Conservation (phyloP, 176 grass and related monocot genomes). For the Lolium rigidum region DNA sequence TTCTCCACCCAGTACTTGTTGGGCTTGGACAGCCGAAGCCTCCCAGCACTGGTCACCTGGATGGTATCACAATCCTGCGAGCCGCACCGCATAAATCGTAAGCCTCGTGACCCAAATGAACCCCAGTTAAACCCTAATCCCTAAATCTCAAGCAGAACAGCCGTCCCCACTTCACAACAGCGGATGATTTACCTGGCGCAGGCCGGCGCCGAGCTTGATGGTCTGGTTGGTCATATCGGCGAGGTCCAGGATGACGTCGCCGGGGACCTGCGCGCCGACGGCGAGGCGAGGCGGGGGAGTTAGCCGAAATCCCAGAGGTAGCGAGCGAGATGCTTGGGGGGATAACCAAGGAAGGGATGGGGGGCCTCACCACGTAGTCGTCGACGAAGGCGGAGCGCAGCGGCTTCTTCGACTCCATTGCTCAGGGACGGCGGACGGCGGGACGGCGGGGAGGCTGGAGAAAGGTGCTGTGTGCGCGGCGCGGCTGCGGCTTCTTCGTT, state of each 20-base stretch:
- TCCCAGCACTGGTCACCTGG: constrained; percentile 71
- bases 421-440: neutral
- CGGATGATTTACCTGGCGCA: constrained; percentile 70
- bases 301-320: neutral
- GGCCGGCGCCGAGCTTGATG: constrained; percentile 78
- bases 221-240: constrained; percentile 76
- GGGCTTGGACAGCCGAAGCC: constrained; percentile 76
- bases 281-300: constrained; percentile 1
- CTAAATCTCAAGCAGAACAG: neutral
- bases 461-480: neutral
- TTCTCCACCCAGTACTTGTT: constrained; percentile 97
- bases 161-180: neutral
- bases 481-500: constrained; percentile 20
- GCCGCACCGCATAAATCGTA: neutral
- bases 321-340: neutral
- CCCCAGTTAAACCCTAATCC: constrained; percentile 40
- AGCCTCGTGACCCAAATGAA: constrained; percentile 24
- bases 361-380: constrained; percentile 43
- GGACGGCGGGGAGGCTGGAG: constrained; percentile 1
- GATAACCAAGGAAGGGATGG: neutral
- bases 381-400: constrained; percentile 38
- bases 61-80: constrained; percentile 81
- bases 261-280: constrained; percentile 65
- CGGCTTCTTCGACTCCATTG: constrained; percentile 49
- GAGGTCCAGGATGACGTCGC: constrained; percentile 83